Evolutionary conservation across 257 asterid genomes (phyloP), one percentile per base, ranked within the genome.

Genomic region (Paulownia fortunei): DNA sequence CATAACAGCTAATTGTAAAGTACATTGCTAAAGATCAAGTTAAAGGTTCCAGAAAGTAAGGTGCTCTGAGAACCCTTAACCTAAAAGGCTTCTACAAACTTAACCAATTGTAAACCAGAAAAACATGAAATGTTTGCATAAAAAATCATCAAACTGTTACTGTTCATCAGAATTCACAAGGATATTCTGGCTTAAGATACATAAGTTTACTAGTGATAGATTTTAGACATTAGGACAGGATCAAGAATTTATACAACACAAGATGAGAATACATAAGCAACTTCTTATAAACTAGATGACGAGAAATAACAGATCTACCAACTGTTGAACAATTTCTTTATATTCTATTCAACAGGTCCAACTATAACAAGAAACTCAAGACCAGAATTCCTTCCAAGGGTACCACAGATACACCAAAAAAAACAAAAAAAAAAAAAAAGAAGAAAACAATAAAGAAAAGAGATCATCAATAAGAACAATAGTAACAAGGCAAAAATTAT

Each of bases 401-500:
- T 58, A 26, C 37, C 1, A 58, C n/a, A n/a, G n/a, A 37, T 9
- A 26, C 65, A 10, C 36, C 39, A 59, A 27, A 55, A 59, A 59
- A 18, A 56, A 76, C 51, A 75, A n/a, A 64, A 44, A 16, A 68
- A 42, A 4, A 58, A 63, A 32, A 79, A 52, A 69, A 56, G 54
- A 67, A 39, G 51, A 3, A 5, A 12, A 68, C 8, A 68, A 68
- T 23, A 26, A 24, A 6, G 42, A n/a, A n/a, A n/a, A n/a, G n/a
- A n/a, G n/a, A 23, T 13, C 39, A 24, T 21, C 16, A 36, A 44
- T 6, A 42, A 44, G 59, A 24, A 24, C 24, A 42, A 27, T 16
- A 34, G 42, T 15, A 67, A 70, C 59, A 58, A 32, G 39, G 54
- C 13, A 65, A 44, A 56, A 34, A 72, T 9, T 70, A 58, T 72